phyloP scores from a whole-genome alignment of 2,329 filamentous ascomycete species.

The Tolypocladium endophyticum region DNA sequence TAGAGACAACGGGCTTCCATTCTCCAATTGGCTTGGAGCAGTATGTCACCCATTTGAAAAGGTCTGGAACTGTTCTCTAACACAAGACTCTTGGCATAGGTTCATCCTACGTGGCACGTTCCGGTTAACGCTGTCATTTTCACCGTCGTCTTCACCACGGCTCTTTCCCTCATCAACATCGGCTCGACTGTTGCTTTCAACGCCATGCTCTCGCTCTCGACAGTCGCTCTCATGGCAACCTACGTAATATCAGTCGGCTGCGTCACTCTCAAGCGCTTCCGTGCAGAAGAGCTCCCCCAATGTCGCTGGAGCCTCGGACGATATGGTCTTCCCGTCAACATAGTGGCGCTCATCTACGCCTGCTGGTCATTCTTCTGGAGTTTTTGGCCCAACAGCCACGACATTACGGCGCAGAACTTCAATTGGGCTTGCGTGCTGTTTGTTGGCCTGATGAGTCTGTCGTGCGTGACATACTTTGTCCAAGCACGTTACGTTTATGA shows the following conservation, averaged over 20 bases:
- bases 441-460: slow-evolving; percentile 4
- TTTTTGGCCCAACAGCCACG: slow-evolving; percentile 6
- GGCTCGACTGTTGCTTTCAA: slow-evolving; percentile 23
- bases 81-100: not conserved
- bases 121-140: slow-evolving; percentile 21
- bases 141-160: slow-evolving; percentile 14
- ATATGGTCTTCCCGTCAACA: slow-evolving; percentile 26
- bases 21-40: slow-evolving; percentile 8
- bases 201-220: slow-evolving; percentile 20
- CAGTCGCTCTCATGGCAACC: slow-evolving; percentile 19
- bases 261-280: slow-evolving; percentile 21
- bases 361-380: slow-evolving; percentile 11
- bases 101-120: slow-evolving; percentile 13
- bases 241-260: slow-evolving; percentile 22
- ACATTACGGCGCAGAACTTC: slow-evolving; percentile 3
- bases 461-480: not conserved
- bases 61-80: not conserved
- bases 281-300: slow-evolving; percentile 18
- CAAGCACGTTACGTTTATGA: slow-evolving; percentile 4
- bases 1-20: slow-evolving; percentile 21
- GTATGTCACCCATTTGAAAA: not conserved
- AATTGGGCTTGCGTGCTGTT: slow-evolving; percentile 6
- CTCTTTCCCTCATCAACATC: slow-evolving; percentile 22
- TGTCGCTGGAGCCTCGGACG: slow-evolving; percentile 25
- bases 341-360: slow-evolving; percentile 11